phyloP scores from a whole-genome alignment of 306 rosid species.

The Quercus dentata region DNA sequence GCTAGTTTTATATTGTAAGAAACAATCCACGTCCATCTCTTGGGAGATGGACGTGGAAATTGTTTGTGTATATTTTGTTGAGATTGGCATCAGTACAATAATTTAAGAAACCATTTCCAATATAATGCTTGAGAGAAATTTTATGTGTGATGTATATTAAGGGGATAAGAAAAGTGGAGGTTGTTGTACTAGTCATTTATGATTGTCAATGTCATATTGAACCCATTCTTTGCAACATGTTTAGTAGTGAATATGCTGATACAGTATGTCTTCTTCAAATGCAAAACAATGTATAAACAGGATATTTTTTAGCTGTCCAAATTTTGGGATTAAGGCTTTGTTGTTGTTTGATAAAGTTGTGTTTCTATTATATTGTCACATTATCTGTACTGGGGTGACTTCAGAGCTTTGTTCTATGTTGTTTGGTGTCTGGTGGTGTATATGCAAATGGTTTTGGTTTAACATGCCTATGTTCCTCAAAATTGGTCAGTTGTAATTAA shows the following conservation, averaged over 20 bases:
- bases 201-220: conserved; percentile 6
- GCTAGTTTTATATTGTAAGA: conserved; percentile 2
- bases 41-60: conserved; percentile 17
- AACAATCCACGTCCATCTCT: not conserved
- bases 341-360: not conserved
- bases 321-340: no score
- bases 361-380: not conserved
- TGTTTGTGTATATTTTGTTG: conserved; percentile 25
- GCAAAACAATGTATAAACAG: not conserved
- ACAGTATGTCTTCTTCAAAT: not conserved
- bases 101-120: conserved; percentile 12
- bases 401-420: not conserved
- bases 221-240: not conserved
- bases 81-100: conserved; percentile 15
- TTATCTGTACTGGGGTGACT: not conserved
- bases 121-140: conserved; percentile 9
- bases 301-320: not conserved
- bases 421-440: not conserved
- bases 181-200: not conserved
- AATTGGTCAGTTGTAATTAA: not conserved
- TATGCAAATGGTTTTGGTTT: not conserved
- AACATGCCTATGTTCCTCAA: not conserved
- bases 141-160: conserved; percentile 1
- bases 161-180: not conserved
- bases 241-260: not conserved